These are phyloP conservation scores for Corylus americana DNA, from an alignment of 306 rosid species.

Conservation along the genomic window DNA sequence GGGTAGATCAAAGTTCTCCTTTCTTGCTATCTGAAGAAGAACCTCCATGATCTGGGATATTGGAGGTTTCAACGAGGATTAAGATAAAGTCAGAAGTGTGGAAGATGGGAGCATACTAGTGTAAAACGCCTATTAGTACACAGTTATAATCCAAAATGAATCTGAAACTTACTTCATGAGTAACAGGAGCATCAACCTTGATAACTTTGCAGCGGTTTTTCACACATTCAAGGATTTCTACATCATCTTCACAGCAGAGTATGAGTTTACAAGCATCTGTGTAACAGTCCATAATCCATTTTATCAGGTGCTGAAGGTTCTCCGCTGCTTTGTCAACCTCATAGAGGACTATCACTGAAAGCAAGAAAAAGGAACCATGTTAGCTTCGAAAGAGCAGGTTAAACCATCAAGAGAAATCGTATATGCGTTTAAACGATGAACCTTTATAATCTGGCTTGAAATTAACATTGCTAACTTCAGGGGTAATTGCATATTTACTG, in stretches of 20 bases:
- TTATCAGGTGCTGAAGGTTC: slow-evolving; percentile 73
- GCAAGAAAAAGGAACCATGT: slow-evolving; percentile 18
- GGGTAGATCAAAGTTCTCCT: slow-evolving; percentile 70
- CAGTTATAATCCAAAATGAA: background rate
- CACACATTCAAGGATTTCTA: slow-evolving; percentile 52
- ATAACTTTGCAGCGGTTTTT: slow-evolving; percentile 57
- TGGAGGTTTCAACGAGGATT: slow-evolving; percentile 14
- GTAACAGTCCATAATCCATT: slow-evolving; percentile 86
- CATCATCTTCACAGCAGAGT: slow-evolving; percentile 75
- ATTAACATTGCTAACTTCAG: slow-evolving; percentile 61
- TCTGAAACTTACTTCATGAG: slow-evolving; percentile 61
- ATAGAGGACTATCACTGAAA: slow-evolving; percentile 70
- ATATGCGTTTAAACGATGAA: slow-evolving; percentile 27
- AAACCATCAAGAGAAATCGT: slow-evolving; percentile 4
- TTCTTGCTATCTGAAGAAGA: slow-evolving; percentile 65
- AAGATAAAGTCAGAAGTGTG: background rate
- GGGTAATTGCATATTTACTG: slow-evolving; percentile 53
- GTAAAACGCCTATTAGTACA: background rate
- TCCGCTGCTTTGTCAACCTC: slow-evolving; percentile 70
- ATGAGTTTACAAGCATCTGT: slow-evolving; percentile 67
- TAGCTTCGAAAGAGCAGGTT: slow-evolving; percentile 17
- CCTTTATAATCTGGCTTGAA: slow-evolving; percentile 70
- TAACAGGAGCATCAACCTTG: slow-evolving; percentile 60
- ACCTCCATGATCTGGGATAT: slow-evolving; percentile 63
- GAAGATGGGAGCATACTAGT: background rate